Evolutionary conservation across 352 stramenopile genomes (phyloP), one percentile per base, ranked within the genome.

Genomic region (Phytophthora agathidicida): DNA sequence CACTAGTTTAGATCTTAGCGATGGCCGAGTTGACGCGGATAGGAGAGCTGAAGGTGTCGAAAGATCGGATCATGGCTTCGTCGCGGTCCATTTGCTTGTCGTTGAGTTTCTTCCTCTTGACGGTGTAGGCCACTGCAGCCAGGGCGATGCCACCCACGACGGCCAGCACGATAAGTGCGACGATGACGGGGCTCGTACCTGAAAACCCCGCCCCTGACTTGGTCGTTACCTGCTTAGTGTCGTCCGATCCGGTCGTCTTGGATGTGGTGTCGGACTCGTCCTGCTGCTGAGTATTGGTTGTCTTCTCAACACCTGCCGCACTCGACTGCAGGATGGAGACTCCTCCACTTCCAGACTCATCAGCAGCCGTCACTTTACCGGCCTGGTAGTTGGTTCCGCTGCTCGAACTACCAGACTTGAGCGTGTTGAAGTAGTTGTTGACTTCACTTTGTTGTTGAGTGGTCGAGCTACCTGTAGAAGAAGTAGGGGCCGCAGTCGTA

Each of bases 1-100:
- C n/a, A n/a, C 19, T 36, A n/a, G 10, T 37, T 72, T 71, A 77
- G 31, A 77, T 71, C 54, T 73, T 71, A 45, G 47, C 68, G 28
- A 77, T 77, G 19, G 59, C 56, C 30, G 53, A 51, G 16, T 73
- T 50, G 7, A 62, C 54, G 16, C 39, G 49, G 16, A 67, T 36
- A 22, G 66, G 66, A 24, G 66, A 71, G 46, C 55, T 71, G 27
- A 68, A 68, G 19, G 49, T 64, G 51, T 67, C 66, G 41, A 75
- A 75, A 6, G 66, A 66, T 17, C 41, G 49, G 14, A 41, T 53
- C 30, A 71, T 44, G 42, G 32, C 46, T 45, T 61, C 64, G 42
- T 56, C 32, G 11, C 41, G 49, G 26, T 51, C 60, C 26, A 64
- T 39, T 5, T 26, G 27, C 45, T 74, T 66, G 20, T 59, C 46